Evolutionary conservation across 768 basidiomycete species (phyloP).

Genomic region (Collybia sp.): DNA sequence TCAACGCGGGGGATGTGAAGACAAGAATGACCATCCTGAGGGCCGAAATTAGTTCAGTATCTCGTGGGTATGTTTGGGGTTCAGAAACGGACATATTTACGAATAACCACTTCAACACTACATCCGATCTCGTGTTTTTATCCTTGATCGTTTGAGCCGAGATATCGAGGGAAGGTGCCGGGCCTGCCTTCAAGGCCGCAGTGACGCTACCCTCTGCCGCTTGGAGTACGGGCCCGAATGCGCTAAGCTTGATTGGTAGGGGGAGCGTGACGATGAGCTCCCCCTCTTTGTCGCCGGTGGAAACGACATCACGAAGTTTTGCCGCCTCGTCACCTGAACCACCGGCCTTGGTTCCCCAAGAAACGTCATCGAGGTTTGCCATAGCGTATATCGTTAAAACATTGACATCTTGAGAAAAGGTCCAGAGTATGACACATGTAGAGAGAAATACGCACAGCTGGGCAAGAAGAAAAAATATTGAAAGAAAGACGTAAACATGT

Average conservation of each 20-base stretch:
- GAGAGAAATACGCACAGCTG: conserved; percentile 16
- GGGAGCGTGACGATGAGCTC: conserved; percentile 52
- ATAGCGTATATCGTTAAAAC: conserved; percentile 94
- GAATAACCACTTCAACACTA: too few species aligned
- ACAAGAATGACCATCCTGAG: conserved; percentile 62
- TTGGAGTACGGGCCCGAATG: too few species aligned
- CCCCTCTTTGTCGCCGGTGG: conserved; percentile 84
- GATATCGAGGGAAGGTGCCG: too few species aligned
- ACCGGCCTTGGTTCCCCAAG: conserved; percentile 88
- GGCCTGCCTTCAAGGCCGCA: too few species aligned
- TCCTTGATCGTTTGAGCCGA: too few species aligned
- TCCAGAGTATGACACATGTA: not conserved
- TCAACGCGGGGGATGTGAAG: conserved; percentile 76
- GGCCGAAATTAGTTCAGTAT: conserved; percentile 1
- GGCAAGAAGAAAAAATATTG: conserved; percentile 92
- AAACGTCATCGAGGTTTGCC: conserved; percentile 88
- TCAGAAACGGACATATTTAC: conserved; percentile 62
- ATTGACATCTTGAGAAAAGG: conserved; percentile 42
- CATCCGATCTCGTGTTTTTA: too few species aligned
- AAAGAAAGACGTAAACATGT: conserved; percentile 90
- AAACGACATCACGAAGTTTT: conserved; percentile 87
- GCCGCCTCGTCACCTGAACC: conserved; percentile 60
- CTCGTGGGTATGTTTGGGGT: conserved; percentile 11
- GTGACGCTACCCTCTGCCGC: too few species aligned
- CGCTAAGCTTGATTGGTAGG: too few species aligned